Base-by-base conservation (phyloP, 768 basidiomycete species). In the Coprinopsis sp. region DNA sequence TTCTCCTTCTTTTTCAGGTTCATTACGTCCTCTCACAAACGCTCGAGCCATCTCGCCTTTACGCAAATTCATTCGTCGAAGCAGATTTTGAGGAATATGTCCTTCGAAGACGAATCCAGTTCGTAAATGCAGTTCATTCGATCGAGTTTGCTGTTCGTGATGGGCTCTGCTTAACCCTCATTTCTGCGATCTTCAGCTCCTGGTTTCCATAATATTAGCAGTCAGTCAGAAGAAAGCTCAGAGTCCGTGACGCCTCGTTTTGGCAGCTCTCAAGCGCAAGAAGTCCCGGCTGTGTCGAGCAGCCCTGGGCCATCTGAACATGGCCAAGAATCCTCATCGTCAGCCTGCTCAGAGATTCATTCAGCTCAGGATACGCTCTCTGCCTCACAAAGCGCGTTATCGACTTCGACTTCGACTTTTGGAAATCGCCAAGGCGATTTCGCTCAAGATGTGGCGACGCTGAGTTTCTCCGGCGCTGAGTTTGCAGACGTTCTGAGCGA, bases 251-350 rank as follows among this genome's bases (percentile, higher is more conserved):
- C 40, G 18, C 6, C 5, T 24, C 6, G 23, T 19, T 6, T 39
- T 33, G 19, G 21, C 21, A 36, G 44, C 22, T 33, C 46, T 19
- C 34, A 46, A 16, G 45, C 36, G 16, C 16, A n/a, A 7, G 33
- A 46, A 23, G 37, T 33, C 13, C 47, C 47, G n/a, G n/a, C n/a
- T 19, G 19, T 43, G 13, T 49, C 48, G 7, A 49, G 48, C 28
- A 49, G 48, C 22, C 48, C 48, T 14, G 41, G 33, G 13, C 28
- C 3, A 22, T 27, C 19, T 6, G 14, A 11, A n/a, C 27, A 12
- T 28, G 11, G 16, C 14, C 40, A 29, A 6, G 7, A 6, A 6
- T 43, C 40, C 21, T 37, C 34, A 18, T 12, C n/a, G 6, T 37
- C 27, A 10, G 22, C 19, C 3, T 14, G 39, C 47, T 33, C 21